Evolutionary conservation across 2,329 filamentous ascomycete genomes (phyloP).

Genomic region (Bipolaris cookei): DNA sequence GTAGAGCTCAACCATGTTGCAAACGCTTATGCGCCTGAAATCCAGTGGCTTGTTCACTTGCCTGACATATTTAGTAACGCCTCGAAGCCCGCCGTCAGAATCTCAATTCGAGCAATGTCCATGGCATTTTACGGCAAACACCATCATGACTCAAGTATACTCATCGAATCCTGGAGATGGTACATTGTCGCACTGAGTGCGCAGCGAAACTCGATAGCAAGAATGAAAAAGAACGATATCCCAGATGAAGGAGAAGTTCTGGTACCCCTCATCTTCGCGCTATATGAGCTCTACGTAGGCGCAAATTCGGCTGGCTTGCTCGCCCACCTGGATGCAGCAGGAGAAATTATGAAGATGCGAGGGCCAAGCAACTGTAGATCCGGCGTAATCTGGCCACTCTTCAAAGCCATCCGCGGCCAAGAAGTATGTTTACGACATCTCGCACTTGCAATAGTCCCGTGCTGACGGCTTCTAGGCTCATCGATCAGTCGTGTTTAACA

Average conservation of each 20-base stretch:
- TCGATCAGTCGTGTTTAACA: conserved; percentile 35
- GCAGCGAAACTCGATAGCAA: conserved; percentile 32
- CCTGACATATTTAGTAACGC: conserved; percentile 28
- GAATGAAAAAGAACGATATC: conserved; percentile 23
- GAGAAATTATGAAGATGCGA: conserved; percentile 41
- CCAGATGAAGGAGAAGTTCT: conserved; percentile 40
- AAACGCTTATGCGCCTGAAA: conserved; percentile 24
- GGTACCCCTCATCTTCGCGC: conserved; percentile 37
- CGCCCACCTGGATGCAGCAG: conserved; percentile 38
- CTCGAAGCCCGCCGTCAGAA: conserved; percentile 32
- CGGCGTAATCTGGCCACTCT: conserved; percentile 32
- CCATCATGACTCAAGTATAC: conserved; percentile 36
- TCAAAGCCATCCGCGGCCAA: conserved; percentile 39
- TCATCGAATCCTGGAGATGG: conserved; percentile 44
- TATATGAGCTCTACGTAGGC: conserved; percentile 43
- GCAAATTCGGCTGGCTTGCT: conserved; percentile 38
- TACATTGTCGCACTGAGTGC: conserved; percentile 38
- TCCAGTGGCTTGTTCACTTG: conserved; percentile 38
- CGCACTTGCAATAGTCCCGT: background rate
- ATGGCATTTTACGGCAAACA: conserved; percentile 45
- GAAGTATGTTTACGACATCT: conserved; percentile 28
- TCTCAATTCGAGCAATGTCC: conserved; percentile 41
- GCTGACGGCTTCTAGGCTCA: conserved; percentile 32
- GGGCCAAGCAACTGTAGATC: conserved; percentile 37
- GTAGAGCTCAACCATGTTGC: conserved; percentile 35